phyloP scores from a whole-genome alignment of 257 asterid genomes.

The Ehretia macrophylla region DNA sequence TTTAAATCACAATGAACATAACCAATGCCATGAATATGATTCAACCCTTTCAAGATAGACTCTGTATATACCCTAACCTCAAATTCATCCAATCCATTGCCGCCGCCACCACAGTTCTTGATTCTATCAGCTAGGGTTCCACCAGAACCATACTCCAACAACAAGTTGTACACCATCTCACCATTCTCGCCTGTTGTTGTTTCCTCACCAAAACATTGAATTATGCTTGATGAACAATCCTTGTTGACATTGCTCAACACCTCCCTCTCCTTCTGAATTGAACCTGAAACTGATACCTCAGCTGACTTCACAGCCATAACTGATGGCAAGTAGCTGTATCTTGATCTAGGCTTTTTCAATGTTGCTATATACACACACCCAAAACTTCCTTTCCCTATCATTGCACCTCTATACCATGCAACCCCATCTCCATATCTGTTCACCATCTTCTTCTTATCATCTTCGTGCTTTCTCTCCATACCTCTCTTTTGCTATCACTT shows the following conservation, averaged over 20 bases:
- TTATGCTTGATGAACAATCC: constrained; percentile 59
- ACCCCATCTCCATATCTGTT: constrained; percentile 82
- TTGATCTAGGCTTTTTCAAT: constrained; percentile 70
- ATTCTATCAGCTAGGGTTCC: constrained; percentile 72
- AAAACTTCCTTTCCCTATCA: constrained; percentile 86
- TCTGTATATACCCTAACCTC: constrained; percentile 55
- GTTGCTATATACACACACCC: constrained; percentile 86
- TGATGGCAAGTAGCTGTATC: constrained; percentile 57
- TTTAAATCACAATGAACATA: constrained; percentile 94
- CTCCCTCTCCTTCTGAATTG: constrained; percentile 93
- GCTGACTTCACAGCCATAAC: constrained; percentile 96
- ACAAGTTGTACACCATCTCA: constrained; percentile 64
- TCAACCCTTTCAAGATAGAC: constrained; percentile 62
- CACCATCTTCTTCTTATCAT: constrained; percentile 14
- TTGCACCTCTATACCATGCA: constrained; percentile 80
- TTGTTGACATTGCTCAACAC: constrained; percentile 50
- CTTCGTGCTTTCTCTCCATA: constrained; percentile 11
- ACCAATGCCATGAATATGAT: constrained; percentile 49
- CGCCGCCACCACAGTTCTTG: constrained; percentile 32
- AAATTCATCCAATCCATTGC: constrained; percentile 50
- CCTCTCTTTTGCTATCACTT: too few species aligned
- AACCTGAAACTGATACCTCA: constrained; percentile 78
- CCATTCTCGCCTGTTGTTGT: constrained; percentile 68
- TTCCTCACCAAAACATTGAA: constrained; percentile 82
- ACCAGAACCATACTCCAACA: constrained; percentile 85